Evolutionary conservation across 176 grass and related monocot genomes (phyloP).

Genomic region (Musa itinerans): DNA sequence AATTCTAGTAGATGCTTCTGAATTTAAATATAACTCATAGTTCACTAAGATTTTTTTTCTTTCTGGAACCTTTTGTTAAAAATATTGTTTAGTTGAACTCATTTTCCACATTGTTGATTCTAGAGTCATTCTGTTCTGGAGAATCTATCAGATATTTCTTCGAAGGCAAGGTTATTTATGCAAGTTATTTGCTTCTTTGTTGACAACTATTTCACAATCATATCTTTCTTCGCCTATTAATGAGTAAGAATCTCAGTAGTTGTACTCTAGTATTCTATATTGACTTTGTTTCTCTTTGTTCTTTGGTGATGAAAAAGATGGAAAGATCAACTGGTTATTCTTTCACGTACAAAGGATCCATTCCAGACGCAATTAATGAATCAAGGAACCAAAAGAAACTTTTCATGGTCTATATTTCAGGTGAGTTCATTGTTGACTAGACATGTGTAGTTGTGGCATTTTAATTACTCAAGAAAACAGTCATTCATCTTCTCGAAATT

Average conservation of each 20-base stretch:
- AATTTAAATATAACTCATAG: not conserved
- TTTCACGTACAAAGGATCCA: conserved; percentile 70
- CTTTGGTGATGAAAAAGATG: conserved; percentile 32
- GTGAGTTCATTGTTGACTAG: conserved; percentile 26
- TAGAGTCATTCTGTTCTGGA: too few relatives aligned
- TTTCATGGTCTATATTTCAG: conserved; percentile 93
- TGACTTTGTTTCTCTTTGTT: conserved; percentile 1
- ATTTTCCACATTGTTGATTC: too few relatives aligned
- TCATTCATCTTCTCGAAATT: too few relatives aligned
- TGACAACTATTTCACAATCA: too few relatives aligned
- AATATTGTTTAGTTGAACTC: too few relatives aligned
- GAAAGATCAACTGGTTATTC: conserved; percentile 46
- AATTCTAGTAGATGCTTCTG: too few relatives aligned
- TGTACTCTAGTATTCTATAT: not conserved
- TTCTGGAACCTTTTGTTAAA: not conserved
- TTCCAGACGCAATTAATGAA: conserved; percentile 72
- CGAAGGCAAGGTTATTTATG: too few relatives aligned
- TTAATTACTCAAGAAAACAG: too few relatives aligned
- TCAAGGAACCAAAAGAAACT: conserved; percentile 74
- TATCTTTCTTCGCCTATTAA: too few relatives aligned
- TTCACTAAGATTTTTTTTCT: not conserved
- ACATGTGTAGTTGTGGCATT: not conserved
- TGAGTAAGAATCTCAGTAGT: too few relatives aligned
- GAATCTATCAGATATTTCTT: too few relatives aligned
- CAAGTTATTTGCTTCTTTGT: too few relatives aligned